Base-by-base conservation (phyloP, 148 eudicot genomes). In the Limonium bicolor region DNA sequence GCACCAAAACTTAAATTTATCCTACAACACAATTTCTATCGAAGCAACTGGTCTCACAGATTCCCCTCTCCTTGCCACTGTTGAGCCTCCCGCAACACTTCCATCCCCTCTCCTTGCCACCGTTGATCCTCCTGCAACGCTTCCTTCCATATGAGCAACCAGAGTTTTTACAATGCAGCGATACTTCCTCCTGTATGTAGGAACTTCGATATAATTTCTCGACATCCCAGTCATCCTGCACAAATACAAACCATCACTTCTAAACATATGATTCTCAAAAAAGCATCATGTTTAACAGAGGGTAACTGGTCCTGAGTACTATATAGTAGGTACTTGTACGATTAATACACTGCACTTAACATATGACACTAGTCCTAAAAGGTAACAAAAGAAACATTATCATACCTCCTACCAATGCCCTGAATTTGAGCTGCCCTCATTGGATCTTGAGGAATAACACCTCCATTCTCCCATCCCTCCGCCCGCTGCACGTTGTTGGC, bases 351-450 rank as follows among this genome's bases (percentile, higher is more conserved):
- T n/a, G n/a, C n/a, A n/a, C n/a, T n/a, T n/a, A n/a, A n/a, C n/a
- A n/a, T n/a, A n/a, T n/a, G n/a, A n/a, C n/a, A n/a, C n/a, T n/a
- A n/a, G n/a, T n/a, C n/a, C n/a, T n/a, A n/a, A n/a, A n/a, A n/a
- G n/a, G n/a, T n/a, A n/a, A n/a, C n/a, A n/a, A n/a, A 27, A n/a
- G 42, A 8, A 4, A 28, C 94, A 86, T 86, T 66, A 71, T n/a
- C 22, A 24, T 73, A 90, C 99, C 95, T 80, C 71, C 99, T 67
- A 56, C 77, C 65, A 11, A 90, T 84, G 21, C 99, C 99, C 53
- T 84, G 82, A 36, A 90, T 66, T 43, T 78, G 99, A 60, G 99
- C 95, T 32, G 85, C 70, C 50, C 80, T 64, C 28, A 84, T 54
- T 38, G 88, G 61, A 55, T 85, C 85, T 18, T 58, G 65, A 36